Evolutionary conservation across 2,329 filamentous ascomycete genomes (phyloP), one percentile per base, ranked within the genome.

Genomic region (Drechslera avenae): DNA sequence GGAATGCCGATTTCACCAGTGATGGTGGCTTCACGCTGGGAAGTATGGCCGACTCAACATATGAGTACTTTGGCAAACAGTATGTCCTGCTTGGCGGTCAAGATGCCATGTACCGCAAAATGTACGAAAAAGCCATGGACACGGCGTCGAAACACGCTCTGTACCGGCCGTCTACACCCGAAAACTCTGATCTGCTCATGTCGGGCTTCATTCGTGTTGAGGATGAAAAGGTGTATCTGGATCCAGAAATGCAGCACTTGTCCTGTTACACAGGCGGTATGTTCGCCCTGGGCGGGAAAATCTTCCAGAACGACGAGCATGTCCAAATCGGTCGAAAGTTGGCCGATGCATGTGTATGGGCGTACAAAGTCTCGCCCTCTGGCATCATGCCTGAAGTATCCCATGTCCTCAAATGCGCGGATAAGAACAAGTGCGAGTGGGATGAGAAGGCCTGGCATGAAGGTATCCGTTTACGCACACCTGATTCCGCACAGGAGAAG

Each of bases 301-400:
- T 86, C 1, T 85, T 86, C 65, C 71, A 76, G 12, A 75, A 81
- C n/a, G 69, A 79, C 2, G 71, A 73, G 13, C 83, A 86, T 58
- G 72, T 86, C 53, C 73, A 78, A 1, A 78, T 85, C 43, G 84
- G 81, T 9, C 74, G 76, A 35, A 81, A 83, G 60, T 73, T 86
- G 37, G 81, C 83, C 0, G 79, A 86, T 48, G 81, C 81, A 3
- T 86, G 84, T 63, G 79, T 86, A n/a, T 86, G 83, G 83, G 79
- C 83, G 1, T 86, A 86, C 66, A 77, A 80, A 56, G 73, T 77
- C 8, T 80, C 81, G 4, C 78, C 79, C 1, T 75, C 80, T 2
- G 83, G 83, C 4, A 80, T 86, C 51, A 86, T 86, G 83, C 83
- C 84, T 1, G 84, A 86, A 63, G 68, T 75, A 39, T 84, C 83